A percentile compares a stretch with the other conserved stretches of the same genome.
phyloP scores from a whole-genome alignment of 441 rosid species.

The Croton laevigatus region DNA sequence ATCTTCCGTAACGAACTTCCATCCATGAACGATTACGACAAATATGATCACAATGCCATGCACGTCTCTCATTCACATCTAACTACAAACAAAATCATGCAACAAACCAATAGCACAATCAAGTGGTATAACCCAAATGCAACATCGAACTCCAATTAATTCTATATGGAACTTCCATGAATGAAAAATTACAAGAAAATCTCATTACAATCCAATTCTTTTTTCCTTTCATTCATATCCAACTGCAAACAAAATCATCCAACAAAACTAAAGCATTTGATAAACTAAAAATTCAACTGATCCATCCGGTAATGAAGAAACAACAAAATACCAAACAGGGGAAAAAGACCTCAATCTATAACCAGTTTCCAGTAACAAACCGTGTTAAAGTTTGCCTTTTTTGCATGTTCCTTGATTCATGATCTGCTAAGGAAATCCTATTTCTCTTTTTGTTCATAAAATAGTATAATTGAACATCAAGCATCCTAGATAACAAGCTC shows the following conservation, averaged over 20 bases:
- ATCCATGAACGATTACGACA: neutral
- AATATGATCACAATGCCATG: constrained; percentile 9
- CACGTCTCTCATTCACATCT: constrained; percentile 10
- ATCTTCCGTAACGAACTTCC: neutral
- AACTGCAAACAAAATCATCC: neutral
- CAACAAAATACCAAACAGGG: neutral
- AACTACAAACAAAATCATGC: neutral
- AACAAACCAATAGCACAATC: neutral
- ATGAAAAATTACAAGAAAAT: neutral
- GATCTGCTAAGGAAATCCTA: constrained; percentile 3
- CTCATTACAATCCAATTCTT: constrained; percentile 10
- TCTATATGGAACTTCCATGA: neutral
- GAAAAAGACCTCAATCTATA: neutral
- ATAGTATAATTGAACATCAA: constrained; percentile 12
- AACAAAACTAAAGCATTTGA: neutral
- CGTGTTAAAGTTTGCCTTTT: neutral
- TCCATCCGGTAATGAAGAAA: neutral
- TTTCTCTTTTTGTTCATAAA: constrained; percentile 5
- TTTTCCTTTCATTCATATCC: constrained; percentile 12
- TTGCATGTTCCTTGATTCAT: constrained; percentile 8
- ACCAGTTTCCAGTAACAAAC: neutral
- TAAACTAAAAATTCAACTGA: neutral
- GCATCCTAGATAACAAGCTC: constrained; percentile 6
- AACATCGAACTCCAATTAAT: constrained; percentile 11
- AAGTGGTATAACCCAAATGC: neutral